Conservation (phyloP, 2,329 filamentous ascomycete genomes). For the Trichoderma simmonsii region DNA sequence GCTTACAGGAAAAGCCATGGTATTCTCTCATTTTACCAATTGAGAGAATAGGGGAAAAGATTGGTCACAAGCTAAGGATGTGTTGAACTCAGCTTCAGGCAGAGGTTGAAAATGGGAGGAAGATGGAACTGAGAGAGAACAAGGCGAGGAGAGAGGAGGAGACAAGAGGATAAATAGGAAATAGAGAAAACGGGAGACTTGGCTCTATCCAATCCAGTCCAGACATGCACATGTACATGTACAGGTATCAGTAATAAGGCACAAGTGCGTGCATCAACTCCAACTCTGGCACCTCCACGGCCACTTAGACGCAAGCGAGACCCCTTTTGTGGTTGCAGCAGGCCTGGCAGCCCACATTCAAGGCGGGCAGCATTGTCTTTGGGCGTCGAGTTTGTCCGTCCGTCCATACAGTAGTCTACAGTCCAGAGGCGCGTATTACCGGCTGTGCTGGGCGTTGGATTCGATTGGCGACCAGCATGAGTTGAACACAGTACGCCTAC, state of each 20-base stretch:
- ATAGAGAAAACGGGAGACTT: neutral
- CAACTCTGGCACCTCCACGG: neutral
- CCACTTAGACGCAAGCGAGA: neutral
- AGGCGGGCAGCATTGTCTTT: constrained; percentile 14
- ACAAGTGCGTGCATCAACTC: neutral
- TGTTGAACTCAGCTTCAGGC: constrained; percentile 34
- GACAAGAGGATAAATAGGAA: constrained; percentile 9
- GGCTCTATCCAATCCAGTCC: neutral
- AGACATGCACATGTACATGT: neutral
- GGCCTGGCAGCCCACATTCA: neutral
- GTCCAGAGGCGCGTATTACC: neutral
- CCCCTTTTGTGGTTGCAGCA: constrained; percentile 5
- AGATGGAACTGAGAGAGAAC: neutral
- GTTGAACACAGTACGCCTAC: neutral
- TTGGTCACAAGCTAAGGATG: constrained; percentile 24
- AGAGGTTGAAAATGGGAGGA: constrained; percentile 24
- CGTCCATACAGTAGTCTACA: neutral
- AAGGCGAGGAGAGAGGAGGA: neutral
- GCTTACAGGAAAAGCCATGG: constrained; percentile 65
- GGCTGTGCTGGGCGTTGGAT: neutral
- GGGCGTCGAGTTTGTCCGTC: neutral
- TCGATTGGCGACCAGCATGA: neutral
- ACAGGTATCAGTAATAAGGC: neutral
- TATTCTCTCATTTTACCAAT: constrained; percentile 61
- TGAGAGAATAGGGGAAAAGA: constrained; percentile 31